Percentiles rank a stretch among this genome's conserved stretches.
phyloP scores from a whole-genome alignment of 768 basidiomycete species.

The Boletus fagicola region DNA sequence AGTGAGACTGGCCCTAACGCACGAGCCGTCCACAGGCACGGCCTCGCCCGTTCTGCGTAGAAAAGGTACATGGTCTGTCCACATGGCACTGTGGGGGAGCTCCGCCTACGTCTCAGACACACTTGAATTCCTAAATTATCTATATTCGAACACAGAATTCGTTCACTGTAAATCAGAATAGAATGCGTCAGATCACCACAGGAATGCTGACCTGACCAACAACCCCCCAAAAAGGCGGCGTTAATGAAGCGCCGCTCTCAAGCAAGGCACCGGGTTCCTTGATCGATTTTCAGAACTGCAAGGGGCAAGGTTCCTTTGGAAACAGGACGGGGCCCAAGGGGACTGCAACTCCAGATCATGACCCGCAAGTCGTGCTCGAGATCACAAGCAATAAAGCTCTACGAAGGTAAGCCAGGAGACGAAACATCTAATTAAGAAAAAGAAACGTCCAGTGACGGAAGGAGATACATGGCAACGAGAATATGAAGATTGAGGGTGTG shows the following conservation, averaged over 20 bases:
- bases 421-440: constrained; percentile 25
- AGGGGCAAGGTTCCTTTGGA: constrained; percentile 24
- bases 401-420: constrained; percentile 7
- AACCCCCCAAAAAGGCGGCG: constrained; percentile 9
- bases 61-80: constrained; percentile 14
- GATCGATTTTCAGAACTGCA: constrained; percentile 25
- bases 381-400: constrained; percentile 21
- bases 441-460: constrained; percentile 23
- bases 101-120: neutral
- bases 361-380: constrained; percentile 17
- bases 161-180: constrained; percentile 24
- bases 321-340: constrained; percentile 17
- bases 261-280: constrained; percentile 30
- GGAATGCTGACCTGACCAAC: constrained; percentile 25
- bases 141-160: constrained; percentile 18
- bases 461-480: constrained; percentile 23
- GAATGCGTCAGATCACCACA: constrained; percentile 28
- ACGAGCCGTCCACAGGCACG: neutral
- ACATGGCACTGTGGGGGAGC: constrained; percentile 22
- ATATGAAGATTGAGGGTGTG: constrained; percentile 15
- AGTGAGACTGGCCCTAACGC: neutral
- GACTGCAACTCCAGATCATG: constrained; percentile 26
- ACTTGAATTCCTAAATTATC: constrained; percentile 18
- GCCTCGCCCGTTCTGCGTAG: constrained; percentile 6
- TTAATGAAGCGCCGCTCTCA: constrained; percentile 16